Evolutionary conservation across 1,284 basidiomycete genomes (phyloP).

Genomic region (Cerioporus squamosus): DNA sequence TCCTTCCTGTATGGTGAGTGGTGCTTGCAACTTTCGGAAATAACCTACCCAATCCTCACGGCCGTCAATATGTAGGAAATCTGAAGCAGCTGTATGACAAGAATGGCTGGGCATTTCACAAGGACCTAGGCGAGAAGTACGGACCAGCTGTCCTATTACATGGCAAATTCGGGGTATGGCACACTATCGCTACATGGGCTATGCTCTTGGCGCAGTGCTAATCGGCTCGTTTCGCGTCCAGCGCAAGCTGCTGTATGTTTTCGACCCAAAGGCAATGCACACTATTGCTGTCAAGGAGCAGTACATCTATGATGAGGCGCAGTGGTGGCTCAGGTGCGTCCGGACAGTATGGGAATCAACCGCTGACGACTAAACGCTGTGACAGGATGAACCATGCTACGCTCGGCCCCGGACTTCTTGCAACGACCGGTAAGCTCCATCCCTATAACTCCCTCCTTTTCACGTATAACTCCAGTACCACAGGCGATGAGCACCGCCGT

Average conservation of each 20-base stretch:
- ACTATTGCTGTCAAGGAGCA: conserved; percentile 27
- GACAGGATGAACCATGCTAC: conserved; percentile 11
- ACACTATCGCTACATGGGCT: neutral
- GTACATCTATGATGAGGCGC: conserved; percentile 22
- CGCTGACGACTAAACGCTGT: no score
- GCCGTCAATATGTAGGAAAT: conserved; percentile 11
- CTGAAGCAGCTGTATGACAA: conserved; percentile 22
- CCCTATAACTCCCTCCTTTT: no score
- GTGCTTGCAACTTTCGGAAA: neutral
- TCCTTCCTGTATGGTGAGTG: conserved; percentile 17
- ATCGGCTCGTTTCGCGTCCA: neutral
- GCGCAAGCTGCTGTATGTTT: conserved; percentile 22
- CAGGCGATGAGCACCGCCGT: conserved; percentile 20
- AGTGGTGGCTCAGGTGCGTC: conserved; percentile 18
- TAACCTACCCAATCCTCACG: neutral
- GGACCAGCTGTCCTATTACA: conserved; percentile 12
- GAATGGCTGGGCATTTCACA: conserved; percentile 22
- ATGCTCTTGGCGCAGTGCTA: neutral
- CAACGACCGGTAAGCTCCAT: conserved; percentile 7
- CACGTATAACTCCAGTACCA: no score
- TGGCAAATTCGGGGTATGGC: conserved; percentile 22
- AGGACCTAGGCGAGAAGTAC: conserved; percentile 17
- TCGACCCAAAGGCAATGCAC: conserved; percentile 23
- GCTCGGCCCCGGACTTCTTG: conserved; percentile 16
- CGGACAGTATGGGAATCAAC: no score